phyloP scores from a whole-genome alignment of 345 rosid genomes.

The Camelina sativa region DNA sequence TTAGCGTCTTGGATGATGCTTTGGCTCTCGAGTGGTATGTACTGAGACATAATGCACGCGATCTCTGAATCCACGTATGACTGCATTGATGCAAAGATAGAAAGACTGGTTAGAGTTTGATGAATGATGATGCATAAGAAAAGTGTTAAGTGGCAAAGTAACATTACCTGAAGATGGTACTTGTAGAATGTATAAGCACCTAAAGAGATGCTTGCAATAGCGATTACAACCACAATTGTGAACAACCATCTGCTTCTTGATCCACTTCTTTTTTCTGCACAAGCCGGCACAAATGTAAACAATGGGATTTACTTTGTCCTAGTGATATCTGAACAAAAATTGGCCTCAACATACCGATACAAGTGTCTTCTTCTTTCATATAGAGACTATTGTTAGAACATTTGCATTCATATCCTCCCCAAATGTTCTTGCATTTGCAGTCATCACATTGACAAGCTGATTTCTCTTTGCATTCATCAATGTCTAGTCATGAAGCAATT shows the following conservation, averaged over 20 bases:
- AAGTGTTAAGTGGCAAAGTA: slow-evolving; percentile 16
- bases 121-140: slow-evolving; percentile 1
- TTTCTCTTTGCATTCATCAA: slow-evolving; percentile 74
- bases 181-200: slow-evolving; percentile 82
- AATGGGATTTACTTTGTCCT: neutral
- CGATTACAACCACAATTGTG: slow-evolving; percentile 53
- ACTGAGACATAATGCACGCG: slow-evolving; percentile 85
- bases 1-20: slow-evolving; percentile 17
- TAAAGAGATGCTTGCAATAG: slow-evolving; percentile 52
- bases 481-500: slow-evolving; percentile 48
- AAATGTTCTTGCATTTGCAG: slow-evolving; percentile 82
- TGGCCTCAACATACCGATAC: slow-evolving; percentile 64
- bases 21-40: slow-evolving; percentile 88
- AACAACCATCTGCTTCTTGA: slow-evolving; percentile 65
- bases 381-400: slow-evolving; percentile 67
- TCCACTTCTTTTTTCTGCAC: slow-evolving; percentile 67
- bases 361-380: slow-evolving; percentile 72
- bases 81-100: slow-evolving; percentile 45
- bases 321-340: neutral
- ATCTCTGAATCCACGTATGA: slow-evolving; percentile 97
- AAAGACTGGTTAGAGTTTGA: neutral
- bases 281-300: slow-evolving; percentile 39
- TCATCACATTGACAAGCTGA: slow-evolving; percentile 75
- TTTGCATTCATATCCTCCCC: slow-evolving; percentile 89
- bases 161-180: slow-evolving; percentile 78